These are phyloP conservation scores for Pichia kudriavzevii DNA, from an alignment of 1,139 yeast species.

Conservation along the genomic window DNA sequence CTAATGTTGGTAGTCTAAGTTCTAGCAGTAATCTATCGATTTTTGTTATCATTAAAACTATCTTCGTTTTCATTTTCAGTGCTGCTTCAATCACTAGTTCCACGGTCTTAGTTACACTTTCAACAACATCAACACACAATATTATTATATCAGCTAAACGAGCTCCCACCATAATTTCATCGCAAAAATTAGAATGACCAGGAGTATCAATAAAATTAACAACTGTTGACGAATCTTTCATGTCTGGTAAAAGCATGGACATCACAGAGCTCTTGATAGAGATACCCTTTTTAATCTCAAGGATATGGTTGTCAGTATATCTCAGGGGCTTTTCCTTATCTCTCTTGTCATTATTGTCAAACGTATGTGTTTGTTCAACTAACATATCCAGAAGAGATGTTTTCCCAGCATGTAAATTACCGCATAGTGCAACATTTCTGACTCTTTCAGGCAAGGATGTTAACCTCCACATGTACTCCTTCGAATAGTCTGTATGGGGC, in stretches of 20 bases:
- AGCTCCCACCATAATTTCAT: slow-evolving; percentile 58
- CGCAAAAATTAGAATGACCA: slow-evolving; percentile 80
- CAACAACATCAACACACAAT: slow-evolving; percentile 75
- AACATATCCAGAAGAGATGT: slow-evolving; percentile 70
- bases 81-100: slow-evolving; percentile 43
- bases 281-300: slow-evolving; percentile 67
- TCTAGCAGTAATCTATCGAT: slow-evolving; percentile 78
- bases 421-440: slow-evolving; percentile 76
- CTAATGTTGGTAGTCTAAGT: slow-evolving; percentile 63
- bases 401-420: slow-evolving; percentile 82
- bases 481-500: slow-evolving; percentile 56
- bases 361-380: slow-evolving; percentile 54
- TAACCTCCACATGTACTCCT: slow-evolving; percentile 44
- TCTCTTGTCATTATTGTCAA: slow-evolving; percentile 25
- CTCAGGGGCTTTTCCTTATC: slow-evolving; percentile 35
- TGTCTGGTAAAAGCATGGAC: slow-evolving; percentile 52
- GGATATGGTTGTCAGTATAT: slow-evolving; percentile 62
- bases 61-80: slow-evolving; percentile 39
- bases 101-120: slow-evolving; percentile 61
- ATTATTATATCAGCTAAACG: slow-evolving; percentile 58
- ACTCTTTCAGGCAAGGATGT: slow-evolving; percentile 50
- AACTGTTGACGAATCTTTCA: slow-evolving; percentile 48
- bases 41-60: slow-evolving; percentile 68
- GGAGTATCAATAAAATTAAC: slow-evolving; percentile 78
- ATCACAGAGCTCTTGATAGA: slow-evolving; percentile 60